Evolutionary conservation across 1,284 basidiomycete species (phyloP), one percentile per base, ranked within the genome.

Genomic region (Cerrena zonata): DNA sequence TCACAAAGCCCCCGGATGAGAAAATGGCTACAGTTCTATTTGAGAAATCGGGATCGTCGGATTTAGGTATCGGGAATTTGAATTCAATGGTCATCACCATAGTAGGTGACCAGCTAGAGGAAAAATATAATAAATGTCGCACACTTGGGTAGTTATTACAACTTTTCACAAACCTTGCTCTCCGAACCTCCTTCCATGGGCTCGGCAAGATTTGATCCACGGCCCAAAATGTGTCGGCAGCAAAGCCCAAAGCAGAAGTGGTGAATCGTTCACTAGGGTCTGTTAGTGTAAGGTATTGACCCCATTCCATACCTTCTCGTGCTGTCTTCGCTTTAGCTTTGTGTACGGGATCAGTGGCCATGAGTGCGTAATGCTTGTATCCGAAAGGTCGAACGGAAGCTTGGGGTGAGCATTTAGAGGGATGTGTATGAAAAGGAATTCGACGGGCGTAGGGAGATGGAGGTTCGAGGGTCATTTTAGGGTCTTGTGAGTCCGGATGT

Each of bases 81-180:
- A 82, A 84, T 56, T 84, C 79, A 19, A 84, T 55, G 2, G 75
- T 70, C 55, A 84, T 67, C 1, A 72, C 69, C 62, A 84, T 70
- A 0, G 83, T 85, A 3, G 82, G 80, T 56, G 69, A 78, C 81
- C 82, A 84, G 39, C 79, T 82, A 23, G 27, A 19, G 36, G 13
- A 22, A 10, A 18, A 10, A 10, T 40, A 22, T 18, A 22, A 19
- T 10, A 40, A 18, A 5, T 18, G 7, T 34, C 7, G 7, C 7
- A 34, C 7, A 7, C 7, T 34, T 7, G 7, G 7, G 15, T 34
- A 34, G 36, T n/a, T n/a, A n/a, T n/a, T n/a, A n/a, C n/a, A n/a
- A n/a, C n/a, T n/a, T n/a, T n/a, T n/a, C 40, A 51, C 57, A 11
- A 57, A 72, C 69, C 66, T 69, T 2, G 18, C 49, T 57, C 18